Evolutionary conservation across 2,329 filamentous ascomycete species (phyloP).

Genomic region (Diplodia corticola): DNA sequence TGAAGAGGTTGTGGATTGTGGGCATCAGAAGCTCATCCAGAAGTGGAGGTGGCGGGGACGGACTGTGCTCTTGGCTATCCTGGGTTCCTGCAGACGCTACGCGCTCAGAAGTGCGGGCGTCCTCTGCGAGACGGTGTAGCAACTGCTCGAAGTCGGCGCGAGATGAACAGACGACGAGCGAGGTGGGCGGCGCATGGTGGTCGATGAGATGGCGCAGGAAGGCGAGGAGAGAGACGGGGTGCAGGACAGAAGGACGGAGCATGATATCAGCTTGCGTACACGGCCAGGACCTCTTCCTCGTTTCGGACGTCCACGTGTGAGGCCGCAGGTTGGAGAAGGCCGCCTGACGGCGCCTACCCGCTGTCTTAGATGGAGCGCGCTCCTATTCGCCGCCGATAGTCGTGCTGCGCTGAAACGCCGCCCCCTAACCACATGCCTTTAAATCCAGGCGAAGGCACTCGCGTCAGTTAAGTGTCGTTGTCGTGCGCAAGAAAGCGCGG

Average conservation of each 20-base stretch:
- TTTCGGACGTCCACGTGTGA: constrained; percentile 11
- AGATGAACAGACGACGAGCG: constrained; percentile 69
- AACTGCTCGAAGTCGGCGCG: constrained; percentile 64
- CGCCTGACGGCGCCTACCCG: constrained; percentile 8
- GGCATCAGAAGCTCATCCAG: constrained; percentile 54
- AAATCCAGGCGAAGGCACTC: background rate
- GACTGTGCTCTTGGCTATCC: constrained; percentile 5
- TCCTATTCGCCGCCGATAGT: constrained; percentile 13
- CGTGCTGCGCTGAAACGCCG: background rate
- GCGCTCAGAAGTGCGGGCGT: constrained; percentile 30
- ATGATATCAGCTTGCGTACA: background rate
- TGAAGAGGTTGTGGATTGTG: constrained; percentile 68
- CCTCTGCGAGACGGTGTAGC: constrained; percentile 39
- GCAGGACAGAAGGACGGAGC: constrained; percentile 29
- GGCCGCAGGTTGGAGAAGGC: constrained; percentile 13
- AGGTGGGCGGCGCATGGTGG: constrained; percentile 58
- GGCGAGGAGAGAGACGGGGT: constrained; percentile 42
- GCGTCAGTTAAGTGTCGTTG: background rate
- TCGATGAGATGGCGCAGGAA: constrained; percentile 65
- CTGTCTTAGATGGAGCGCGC: background rate
- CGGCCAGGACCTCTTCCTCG: background rate
- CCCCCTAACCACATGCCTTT: background rate
- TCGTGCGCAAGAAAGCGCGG: background rate
- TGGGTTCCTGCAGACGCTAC: constrained; percentile 43
- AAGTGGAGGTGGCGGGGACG: constrained; percentile 25